Evolutionary conservation across 2,329 filamentous ascomycete species (phyloP), one percentile per base, ranked within the genome.

Genomic region (Lasiodiplodia theobromae): DNA sequence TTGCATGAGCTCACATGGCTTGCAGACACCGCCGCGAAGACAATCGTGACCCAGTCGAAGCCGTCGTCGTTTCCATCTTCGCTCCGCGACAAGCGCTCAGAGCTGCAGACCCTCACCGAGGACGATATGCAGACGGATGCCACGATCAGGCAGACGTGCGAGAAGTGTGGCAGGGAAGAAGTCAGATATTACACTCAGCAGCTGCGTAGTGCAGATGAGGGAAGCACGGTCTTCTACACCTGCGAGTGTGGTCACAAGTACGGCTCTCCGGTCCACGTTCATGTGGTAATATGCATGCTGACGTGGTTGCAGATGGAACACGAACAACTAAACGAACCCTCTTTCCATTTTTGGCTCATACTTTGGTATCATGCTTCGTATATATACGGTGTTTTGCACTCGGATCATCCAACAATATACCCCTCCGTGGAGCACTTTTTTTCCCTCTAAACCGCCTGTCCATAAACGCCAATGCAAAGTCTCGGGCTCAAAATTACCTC

Each of bases 201-300:
- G 79, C 83, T 97, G 75, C 91, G 95, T 74, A 90, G 94, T 84
- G 96, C 95, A 67, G 96, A 99, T 79, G 95, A 98, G 88, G 96
- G 96, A 70, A 93, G 91, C 72, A 97, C 95, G 0, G 88, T 97
- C 67, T 96, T 97, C 76, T 97, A 93, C 82, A 91, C 86, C 70
- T 97, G 94, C 82, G 89, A 94, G 69, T 97, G 94, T 78, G 92
- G 93, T 69, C 85, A 93, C 81, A 94, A 92, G 91, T 94, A 87
- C 74, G 58, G 89, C 80, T 52, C 18, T 64, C 40, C 89, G 80
- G 52, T 16, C 65, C 38, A 44, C 38, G 34, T 37, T 37, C 16
- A 28, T 28, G n/a, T 60, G 12, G 54, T 52, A 21, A 21, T 5
- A 52, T 38, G 44, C 75, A 52, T 11, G 44, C 57, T 68, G 31